These are phyloP conservation scores for Chlamydomonas sp. DNA, from an alignment of 139 green algal species.

Conservation along the genomic window DNA sequence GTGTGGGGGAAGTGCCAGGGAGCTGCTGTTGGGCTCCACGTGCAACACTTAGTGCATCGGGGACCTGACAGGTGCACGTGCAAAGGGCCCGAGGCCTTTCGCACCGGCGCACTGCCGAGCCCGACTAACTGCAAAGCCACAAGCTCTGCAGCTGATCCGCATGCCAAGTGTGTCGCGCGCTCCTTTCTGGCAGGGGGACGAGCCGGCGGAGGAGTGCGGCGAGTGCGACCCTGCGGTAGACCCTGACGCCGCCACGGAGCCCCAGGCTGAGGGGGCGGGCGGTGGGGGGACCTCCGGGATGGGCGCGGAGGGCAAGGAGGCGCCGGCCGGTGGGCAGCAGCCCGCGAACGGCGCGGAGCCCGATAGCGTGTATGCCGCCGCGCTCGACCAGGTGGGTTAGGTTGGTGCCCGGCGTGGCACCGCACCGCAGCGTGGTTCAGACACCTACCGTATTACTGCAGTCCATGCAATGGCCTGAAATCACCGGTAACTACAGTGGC, in stretches of 20 bases:
- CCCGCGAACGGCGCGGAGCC: background rate
- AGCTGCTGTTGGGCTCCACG: background rate
- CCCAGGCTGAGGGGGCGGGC: background rate
- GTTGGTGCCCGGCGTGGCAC: background rate
- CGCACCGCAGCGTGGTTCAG: too few species aligned
- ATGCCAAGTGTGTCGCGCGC: background rate
- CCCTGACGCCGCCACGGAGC: background rate
- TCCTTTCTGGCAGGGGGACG: background rate
- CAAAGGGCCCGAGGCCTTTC: too few species aligned
- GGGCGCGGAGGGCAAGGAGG: background rate
- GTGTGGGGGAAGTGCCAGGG: background rate
- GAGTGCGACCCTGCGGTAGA: conserved; percentile 2
- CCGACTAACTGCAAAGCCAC: too few species aligned
- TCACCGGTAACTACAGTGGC: too few species aligned
- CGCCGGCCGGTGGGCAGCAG: background rate
- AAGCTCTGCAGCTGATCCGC: too few species aligned
- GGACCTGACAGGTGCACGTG: too few species aligned
- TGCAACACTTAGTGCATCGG: too few species aligned
- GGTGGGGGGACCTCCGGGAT: background rate
- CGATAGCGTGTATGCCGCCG: conserved; percentile 18
- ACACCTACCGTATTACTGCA: too few species aligned
- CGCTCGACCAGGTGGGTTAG: conserved; percentile 2
- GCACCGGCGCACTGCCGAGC: too few species aligned
- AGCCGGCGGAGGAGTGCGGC: conserved; percentile 4
- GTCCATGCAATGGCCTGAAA: background rate